Conservation (phyloP, 257 asterid species). For the Lycium ferocissimum region DNA sequence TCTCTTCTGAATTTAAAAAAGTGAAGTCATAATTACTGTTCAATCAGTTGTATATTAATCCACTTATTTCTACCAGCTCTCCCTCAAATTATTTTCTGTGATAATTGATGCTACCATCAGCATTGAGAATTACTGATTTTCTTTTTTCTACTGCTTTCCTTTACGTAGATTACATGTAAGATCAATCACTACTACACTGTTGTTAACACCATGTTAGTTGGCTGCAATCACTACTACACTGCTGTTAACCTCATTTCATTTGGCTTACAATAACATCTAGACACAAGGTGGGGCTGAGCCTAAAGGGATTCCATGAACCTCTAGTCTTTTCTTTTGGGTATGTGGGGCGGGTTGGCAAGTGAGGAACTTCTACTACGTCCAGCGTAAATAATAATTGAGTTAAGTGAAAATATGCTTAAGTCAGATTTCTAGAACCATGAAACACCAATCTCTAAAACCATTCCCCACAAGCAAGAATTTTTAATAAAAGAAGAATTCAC, state of each 20-base stretch:
- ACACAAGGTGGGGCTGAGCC: neutral
- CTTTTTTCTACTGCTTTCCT: neutral
- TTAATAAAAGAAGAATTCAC: neutral
- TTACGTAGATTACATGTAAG: slow-evolving; percentile 6
- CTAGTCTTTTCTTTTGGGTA: neutral
- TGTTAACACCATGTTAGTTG: slow-evolving; percentile 13
- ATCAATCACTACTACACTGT: neutral
- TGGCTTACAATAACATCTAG: neutral
- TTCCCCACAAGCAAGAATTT: neutral
- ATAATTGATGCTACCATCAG: neutral
- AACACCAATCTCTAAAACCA: slow-evolving; percentile 11
- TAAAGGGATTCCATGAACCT: slow-evolving; percentile 14
- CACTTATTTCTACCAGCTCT: neutral
- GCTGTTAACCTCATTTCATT: neutral
- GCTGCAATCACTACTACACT: neutral
- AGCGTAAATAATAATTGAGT: neutral
- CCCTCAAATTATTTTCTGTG: neutral
- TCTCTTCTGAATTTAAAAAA: neutral
- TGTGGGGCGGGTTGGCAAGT: neutral
- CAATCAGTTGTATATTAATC: neutral
- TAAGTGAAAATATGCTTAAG: neutral
- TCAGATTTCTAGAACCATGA: neutral
- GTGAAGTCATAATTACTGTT: neutral
- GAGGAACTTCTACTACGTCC: neutral
- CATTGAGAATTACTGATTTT: neutral